Base-by-base conservation (phyloP, 805 yeast genomes). In the Candida montana region DNA sequence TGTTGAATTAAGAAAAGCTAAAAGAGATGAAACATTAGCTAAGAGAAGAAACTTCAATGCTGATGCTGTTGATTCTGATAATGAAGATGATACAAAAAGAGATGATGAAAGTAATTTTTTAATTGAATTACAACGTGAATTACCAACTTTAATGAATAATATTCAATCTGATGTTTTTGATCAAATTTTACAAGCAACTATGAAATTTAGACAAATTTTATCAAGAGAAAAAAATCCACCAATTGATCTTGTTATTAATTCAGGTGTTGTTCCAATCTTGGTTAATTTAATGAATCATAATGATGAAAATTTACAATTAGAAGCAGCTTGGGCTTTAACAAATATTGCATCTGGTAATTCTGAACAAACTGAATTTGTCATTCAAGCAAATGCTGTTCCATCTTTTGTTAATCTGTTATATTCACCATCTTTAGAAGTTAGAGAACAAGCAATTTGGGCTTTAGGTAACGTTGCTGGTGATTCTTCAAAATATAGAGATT, bases 261-360 rank as follows among this genome's bases (percentile, higher is more conserved):
- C 90, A 40, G 98, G 98, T 35, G 96, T 91, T 27, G 93, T 93
- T 40, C 95, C 97, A 45, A 81, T 81, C 40, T 76, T 93, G 62
- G 96, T 93, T 41, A 81, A 77, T 54, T 88, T 90, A 55, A 83
- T 93, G 89, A 69, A 71, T 45, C 72, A 75, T 44, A 89, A 86
- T 52, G 86, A 90, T 4, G 89, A 86, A 56, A 79, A 85, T 73
- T 74, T 93, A 55, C 98, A 91, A 67, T 77, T 93, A 55, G 99
- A 93, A 70, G 96, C 98, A 11, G 97, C 99, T 8, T 93, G 99
- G 99, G 98, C 98, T n/a, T 75, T 93, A 53, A 93, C 99, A 38
- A 93, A 93, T 62, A 91, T 93, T 63, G 98, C 98, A 18, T 87
- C 96, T 4, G 99, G 99, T 49, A 71, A 83, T 39, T 79, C 95